phyloP scores from a whole-genome alignment of 192 early-diverging fungal genomes.

The Radiomyces spectabilis region DNA sequence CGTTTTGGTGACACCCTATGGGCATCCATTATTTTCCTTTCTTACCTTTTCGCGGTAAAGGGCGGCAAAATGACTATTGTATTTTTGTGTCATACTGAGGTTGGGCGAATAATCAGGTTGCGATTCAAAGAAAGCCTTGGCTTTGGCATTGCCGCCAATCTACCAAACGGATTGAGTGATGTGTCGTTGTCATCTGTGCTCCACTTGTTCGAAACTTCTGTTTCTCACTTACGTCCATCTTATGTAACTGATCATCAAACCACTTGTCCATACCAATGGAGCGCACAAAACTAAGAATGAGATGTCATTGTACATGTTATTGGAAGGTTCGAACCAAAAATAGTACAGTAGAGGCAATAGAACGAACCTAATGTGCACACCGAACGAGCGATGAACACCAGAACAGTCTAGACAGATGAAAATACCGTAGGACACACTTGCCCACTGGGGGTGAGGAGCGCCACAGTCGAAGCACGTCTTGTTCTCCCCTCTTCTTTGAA shows the following conservation, averaged over 20 bases:
- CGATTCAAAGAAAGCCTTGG: conserved; percentile 76
- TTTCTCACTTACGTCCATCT: conserved; percentile 63
- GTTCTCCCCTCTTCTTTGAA: conserved; percentile 49
- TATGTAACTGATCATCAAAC: conserved; percentile 89
- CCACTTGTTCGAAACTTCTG: background rate
- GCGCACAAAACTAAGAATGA: conserved; percentile 78
- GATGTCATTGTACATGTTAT: too few species aligned
- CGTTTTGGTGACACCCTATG: too few species aligned
- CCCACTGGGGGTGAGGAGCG: conserved; percentile 83
- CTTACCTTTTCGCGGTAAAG: conserved; percentile 85
- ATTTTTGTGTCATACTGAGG: conserved; percentile 82
- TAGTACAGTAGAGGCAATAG: too few species aligned
- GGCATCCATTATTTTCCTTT: background rate
- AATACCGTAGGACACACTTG: conserved; percentile 85
- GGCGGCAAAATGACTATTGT: conserved; percentile 77
- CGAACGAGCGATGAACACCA: conserved; percentile 80
- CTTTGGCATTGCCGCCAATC: conserved; percentile 84
- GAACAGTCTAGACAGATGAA: conserved; percentile 96
- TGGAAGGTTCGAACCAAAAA: too few species aligned
- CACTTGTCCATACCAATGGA: conserved; percentile 98
- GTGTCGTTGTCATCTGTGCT: conserved; percentile 2
- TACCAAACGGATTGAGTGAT: conserved; percentile 10
- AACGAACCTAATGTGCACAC: conserved; percentile 60
- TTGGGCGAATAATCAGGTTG: conserved; percentile 68
- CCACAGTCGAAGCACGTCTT: conserved; percentile 86